phyloP scores from a whole-genome alignment of 2,329 filamentous ascomycete genomes.

The Pestalotiopsis sp. region DNA sequence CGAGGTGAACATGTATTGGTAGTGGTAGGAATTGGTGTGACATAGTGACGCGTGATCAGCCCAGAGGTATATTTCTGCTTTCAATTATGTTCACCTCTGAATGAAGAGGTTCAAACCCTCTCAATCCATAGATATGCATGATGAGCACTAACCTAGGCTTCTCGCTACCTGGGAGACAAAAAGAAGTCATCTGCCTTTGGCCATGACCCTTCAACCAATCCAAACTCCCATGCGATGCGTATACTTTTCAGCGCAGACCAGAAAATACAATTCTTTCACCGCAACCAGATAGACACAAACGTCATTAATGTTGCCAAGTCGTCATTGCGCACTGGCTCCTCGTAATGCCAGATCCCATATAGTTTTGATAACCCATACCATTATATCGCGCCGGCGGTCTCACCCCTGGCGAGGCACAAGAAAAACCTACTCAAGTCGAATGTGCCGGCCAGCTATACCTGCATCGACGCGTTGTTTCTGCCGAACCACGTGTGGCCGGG shows the following conservation, averaged over 20 bases:
- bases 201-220: neutral
- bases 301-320: neutral
- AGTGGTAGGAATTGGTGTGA: too few relatives aligned
- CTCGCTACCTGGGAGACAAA: neutral
- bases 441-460: neutral
- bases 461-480: neutral
- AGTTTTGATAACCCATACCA: neutral
- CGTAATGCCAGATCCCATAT: neutral
- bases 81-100: too few relatives aligned
- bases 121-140: too few relatives aligned
- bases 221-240: slow-evolving; percentile 27
- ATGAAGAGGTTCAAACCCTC: too few relatives aligned
- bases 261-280: slow-evolving; percentile 9
- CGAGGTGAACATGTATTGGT: too few relatives aligned
- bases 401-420: neutral
- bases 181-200: neutral
- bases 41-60: too few relatives aligned
- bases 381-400: neutral
- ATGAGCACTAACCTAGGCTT: neutral
- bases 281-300: neutral
- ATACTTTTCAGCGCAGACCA: slow-evolving; percentile 20
- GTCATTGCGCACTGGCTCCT: neutral
- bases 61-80: too few relatives aligned
- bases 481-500: neutral
- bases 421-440: neutral